Base-by-base conservation (phyloP, 2,329 filamentous ascomycete genomes). In the Macrophomina tecta region DNA sequence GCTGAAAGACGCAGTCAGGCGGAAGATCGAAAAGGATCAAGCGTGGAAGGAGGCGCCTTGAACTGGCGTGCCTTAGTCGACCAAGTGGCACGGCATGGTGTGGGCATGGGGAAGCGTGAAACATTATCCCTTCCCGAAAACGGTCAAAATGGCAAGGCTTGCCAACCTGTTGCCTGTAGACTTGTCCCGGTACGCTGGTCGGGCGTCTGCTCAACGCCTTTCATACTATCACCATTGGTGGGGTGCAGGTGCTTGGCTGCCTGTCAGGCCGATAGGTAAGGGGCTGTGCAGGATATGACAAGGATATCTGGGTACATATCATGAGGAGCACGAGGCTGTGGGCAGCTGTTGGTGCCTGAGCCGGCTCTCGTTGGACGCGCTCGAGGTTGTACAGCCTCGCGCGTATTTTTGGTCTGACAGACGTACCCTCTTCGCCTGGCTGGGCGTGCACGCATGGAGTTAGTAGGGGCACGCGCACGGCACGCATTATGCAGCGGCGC, bases 1-100 rank as follows among this genome's bases (percentile, higher is more conserved):
- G 79, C 63, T 83, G 67, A 74, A 80, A 61, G 73, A 74, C n/a
- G 77, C 78, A 1, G 74, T 83, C 16, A 74, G 73, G 69, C 73
- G 72, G 65, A 80, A 79, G 69, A 80, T 81, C 7, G 76, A 73
- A 51, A 69, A 70, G 49, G 80, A 80, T 63, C 77, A 79, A 68
- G 72, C 75, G 56, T 83, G 81, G 81, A 78, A 76, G 68, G 74
- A 73, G 63, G 74, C 72, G 23, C 75, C 73, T 34, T 66, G 65
- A 66, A 28, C 5, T 55, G 14, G 18, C 12, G 5, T 5, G 42
- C 42, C 11, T 12, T 12, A 12, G 36, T 38, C 7, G 36, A 38
- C 23, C 23, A 23, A 23, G 23, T 23, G 23, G 23, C 23, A 23
- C 23, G 23, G 23, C 23, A 23, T 23, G 23, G 3, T 23, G 23